Conservation (phyloP, 148 eudicot species). For the Chenopodium quinoa region DNA sequence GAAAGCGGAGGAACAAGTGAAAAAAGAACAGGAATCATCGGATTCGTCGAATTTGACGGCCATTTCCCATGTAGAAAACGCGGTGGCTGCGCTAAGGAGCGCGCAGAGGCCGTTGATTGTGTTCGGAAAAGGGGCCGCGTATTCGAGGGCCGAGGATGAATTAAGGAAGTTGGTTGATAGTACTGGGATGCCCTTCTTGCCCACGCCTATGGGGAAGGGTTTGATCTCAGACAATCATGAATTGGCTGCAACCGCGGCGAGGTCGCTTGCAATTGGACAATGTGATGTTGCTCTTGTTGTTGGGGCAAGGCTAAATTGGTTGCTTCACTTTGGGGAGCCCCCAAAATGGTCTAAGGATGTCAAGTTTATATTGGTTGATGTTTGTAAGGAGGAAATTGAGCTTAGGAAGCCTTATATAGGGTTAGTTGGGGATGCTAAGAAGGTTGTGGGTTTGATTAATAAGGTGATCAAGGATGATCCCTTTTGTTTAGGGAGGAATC, state of each 20-base stretch:
- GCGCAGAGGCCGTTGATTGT: slow-evolving; percentile 85
- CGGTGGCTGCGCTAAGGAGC: slow-evolving; percentile 48
- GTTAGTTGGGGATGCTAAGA: slow-evolving; percentile 78
- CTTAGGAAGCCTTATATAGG: slow-evolving; percentile 70
- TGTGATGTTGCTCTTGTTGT: slow-evolving; percentile 88
- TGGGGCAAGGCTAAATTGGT: slow-evolving; percentile 95
- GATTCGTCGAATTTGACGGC: neutral
- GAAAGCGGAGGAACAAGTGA: slow-evolving; percentile 27
- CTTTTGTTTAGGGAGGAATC: slow-evolving; percentile 70
- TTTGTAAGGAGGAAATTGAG: slow-evolving; percentile 73
- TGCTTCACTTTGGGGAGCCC: slow-evolving; percentile 91
- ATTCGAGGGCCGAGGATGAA: slow-evolving; percentile 54
- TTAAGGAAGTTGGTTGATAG: slow-evolving; percentile 55
- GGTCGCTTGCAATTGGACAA: slow-evolving; percentile 87
- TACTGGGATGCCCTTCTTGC: slow-evolving; percentile 90
- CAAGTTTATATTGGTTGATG: slow-evolving; percentile 77
- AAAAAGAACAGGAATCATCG: neutral
- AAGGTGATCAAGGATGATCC: slow-evolving; percentile 89
- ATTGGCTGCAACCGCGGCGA: slow-evolving; percentile 81
- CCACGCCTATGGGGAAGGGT: slow-evolving; percentile 99
- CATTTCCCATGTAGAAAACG: slow-evolving; percentile 40
- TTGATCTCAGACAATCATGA: slow-evolving; percentile 79
- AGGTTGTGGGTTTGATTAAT: slow-evolving; percentile 53
- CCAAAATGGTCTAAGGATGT: slow-evolving; percentile 91
- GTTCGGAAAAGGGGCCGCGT: slow-evolving; percentile 88